A percentile compares a stretch with the other conserved stretches of the same genome.
These are phyloP conservation scores for Talaromyces sp. DNA, from an alignment of 2,329 filamentous ascomycete species.

Conservation along the genomic window DNA sequence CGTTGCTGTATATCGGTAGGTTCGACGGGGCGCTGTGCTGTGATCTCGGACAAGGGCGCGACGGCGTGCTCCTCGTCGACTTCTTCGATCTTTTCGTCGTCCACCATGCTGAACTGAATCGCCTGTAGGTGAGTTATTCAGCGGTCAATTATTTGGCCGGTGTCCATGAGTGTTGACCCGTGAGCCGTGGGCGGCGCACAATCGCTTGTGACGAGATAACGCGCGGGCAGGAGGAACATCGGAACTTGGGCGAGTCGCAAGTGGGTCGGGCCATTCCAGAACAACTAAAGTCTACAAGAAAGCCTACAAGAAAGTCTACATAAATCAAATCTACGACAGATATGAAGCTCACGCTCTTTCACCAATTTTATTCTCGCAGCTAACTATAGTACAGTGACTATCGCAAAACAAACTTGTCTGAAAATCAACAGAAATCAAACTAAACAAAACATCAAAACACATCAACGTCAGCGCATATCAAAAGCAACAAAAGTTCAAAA, in stretches of 20 bases:
- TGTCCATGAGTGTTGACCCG: neutral
- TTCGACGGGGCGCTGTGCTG: conserved; percentile 1
- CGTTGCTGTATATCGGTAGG: neutral
- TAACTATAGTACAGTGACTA: conserved; percentile 12
- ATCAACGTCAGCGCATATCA: conserved; percentile 1
- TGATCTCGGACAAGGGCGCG: conserved; percentile 4
- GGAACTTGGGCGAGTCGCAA: neutral
- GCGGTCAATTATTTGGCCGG: neutral
- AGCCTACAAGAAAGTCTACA: too few relatives aligned
- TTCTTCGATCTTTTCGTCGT: neutral
- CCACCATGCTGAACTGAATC: neutral
- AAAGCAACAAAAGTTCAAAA: neutral
- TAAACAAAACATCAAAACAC: neutral
- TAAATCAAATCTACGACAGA: neutral
- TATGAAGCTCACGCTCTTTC: neutral
- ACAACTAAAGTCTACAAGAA: neutral
- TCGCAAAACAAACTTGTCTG: neutral
- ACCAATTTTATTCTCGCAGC: conserved; percentile 40
- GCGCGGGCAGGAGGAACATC: neutral
- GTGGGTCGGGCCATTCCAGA: neutral
- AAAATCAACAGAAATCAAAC: neutral
- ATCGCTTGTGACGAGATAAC: neutral
- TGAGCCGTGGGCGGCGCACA: neutral
- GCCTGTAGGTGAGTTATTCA: neutral
- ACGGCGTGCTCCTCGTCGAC: conserved; percentile 4